Evolutionary conservation across 1,284 basidiomycete genomes (phyloP).

Genomic region (Kwoniella shivajii): DNA sequence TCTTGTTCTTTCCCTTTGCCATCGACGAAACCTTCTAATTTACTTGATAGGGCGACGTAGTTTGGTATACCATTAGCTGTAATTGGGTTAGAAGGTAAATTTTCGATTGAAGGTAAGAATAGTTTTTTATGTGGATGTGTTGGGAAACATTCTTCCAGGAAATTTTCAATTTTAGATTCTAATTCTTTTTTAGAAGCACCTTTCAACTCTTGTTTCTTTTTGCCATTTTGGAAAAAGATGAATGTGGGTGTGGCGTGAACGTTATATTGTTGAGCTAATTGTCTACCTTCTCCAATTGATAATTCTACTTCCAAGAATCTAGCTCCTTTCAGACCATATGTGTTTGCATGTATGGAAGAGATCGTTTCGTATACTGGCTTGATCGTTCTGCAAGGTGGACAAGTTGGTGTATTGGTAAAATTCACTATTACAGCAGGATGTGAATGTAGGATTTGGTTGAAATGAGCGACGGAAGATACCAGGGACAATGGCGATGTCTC

Average conservation of each 20-base stretch:
- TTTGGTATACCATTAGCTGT: conserved; percentile 71
- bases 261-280: conserved; percentile 65
- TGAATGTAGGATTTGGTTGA: conserved; percentile 59
- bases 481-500: conserved; percentile 67
- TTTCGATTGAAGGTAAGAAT: conserved; percentile 64
- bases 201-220: conserved; percentile 74
- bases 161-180: conserved; percentile 39
- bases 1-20: conserved; percentile 31
- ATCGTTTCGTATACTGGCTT: conserved; percentile 64
- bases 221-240: conserved; percentile 74
- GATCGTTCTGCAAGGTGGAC: conserved; percentile 65
- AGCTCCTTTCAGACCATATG: conserved; percentile 42
- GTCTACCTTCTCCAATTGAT: conserved; percentile 64
- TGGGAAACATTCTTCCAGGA: conserved; percentile 58
- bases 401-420: conserved; percentile 66
- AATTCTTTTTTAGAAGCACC: conserved; percentile 60
- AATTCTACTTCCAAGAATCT: conserved; percentile 79
- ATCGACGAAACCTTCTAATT: conserved; percentile 66
- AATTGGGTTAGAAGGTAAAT: conserved; percentile 72
- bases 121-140: conserved; percentile 69
- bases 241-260: conserved; percentile 84
- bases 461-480: conserved; percentile 62
- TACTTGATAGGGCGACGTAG: conserved; percentile 65
- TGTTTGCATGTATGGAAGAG: conserved; percentile 30
- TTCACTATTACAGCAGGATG: conserved; percentile 65